These are phyloP conservation scores for Penicillium soppii DNA, from an alignment of 495 filamentous ascomycete species.

Conservation along the genomic window DNA sequence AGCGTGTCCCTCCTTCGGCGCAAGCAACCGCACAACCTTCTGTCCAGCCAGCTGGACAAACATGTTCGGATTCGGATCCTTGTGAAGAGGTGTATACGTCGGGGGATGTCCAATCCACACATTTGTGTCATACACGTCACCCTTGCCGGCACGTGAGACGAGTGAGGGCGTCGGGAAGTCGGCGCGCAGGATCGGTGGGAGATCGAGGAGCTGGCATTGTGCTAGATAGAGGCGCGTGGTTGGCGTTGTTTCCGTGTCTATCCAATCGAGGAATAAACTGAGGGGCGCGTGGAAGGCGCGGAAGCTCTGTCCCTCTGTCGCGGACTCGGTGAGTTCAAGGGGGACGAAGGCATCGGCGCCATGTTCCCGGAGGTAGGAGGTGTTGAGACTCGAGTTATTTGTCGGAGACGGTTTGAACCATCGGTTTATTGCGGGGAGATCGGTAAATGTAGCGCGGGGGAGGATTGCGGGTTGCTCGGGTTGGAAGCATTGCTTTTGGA, in stretches of 20 bases:
- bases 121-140: slow-evolving; percentile 81
- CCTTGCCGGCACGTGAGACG: slow-evolving; percentile 58
- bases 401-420: slow-evolving; percentile 61
- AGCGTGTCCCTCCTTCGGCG: slow-evolving; percentile 56
- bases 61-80: slow-evolving; percentile 91
- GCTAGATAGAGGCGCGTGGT: slow-evolving; percentile 70
- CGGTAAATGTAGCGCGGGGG: slow-evolving; percentile 40
- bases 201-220: slow-evolving; percentile 66
- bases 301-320: slow-evolving; percentile 34
- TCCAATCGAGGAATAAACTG: slow-evolving; percentile 57
- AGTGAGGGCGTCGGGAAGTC: slow-evolving; percentile 70
- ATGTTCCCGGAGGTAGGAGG: slow-evolving; percentile 47
- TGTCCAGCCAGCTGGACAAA: slow-evolving; percentile 78
- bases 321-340: slow-evolving; percentile 52
- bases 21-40: slow-evolving; percentile 72
- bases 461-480: slow-evolving; percentile 49
- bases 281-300: slow-evolving; percentile 57
- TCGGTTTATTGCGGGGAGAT: slow-evolving; percentile 49
- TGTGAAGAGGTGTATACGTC: slow-evolving; percentile 85
- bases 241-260: slow-evolving; percentile 28
- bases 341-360: slow-evolving; percentile 53
- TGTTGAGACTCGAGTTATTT: slow-evolving; percentile 48
- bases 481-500: slow-evolving; percentile 48
- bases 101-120: slow-evolving; percentile 86
- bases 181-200: slow-evolving; percentile 58